phyloP scores from a whole-genome alignment of 805 yeast genomes.

The Nakazawaea peltata region DNA sequence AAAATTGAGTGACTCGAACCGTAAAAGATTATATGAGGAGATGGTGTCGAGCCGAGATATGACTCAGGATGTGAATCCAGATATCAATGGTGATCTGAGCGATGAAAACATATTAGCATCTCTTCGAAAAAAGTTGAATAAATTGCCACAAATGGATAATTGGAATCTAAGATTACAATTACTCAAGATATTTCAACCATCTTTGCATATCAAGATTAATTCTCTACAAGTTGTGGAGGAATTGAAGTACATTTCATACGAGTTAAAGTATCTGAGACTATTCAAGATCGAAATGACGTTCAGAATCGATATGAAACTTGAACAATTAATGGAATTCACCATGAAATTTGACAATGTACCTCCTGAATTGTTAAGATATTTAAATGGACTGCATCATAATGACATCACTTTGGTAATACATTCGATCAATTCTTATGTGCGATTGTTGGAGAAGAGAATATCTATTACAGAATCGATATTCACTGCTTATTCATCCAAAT shows the following conservation, averaged over 20 bases:
- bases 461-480: conserved; percentile 14
- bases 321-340: conserved; percentile 10
- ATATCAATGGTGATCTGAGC: too few species aligned
- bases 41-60: neutral
- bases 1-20: too few species aligned
- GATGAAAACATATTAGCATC: too few species aligned
- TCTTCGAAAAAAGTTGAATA: too few species aligned
- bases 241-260: conserved; percentile 10
- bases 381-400: conserved; percentile 3
- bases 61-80: too few species aligned
- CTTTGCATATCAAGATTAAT: conserved; percentile 15
- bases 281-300: conserved; percentile 13
- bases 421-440: conserved; percentile 17
- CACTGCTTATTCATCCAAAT: conserved; percentile 11
- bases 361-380: conserved; percentile 9
- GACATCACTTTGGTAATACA: conserved; percentile 18
- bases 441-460: conserved; percentile 13
- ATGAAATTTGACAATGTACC: conserved; percentile 13
- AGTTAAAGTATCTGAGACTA: conserved; percentile 12
- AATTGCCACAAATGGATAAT: conserved; percentile 20
- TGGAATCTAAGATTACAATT: conserved; percentile 16
- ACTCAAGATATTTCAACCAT: conserved; percentile 19
- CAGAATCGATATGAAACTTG: conserved; percentile 9
- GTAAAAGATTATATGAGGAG: too few species aligned
- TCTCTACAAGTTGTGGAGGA: neutral